Conservation (phyloP, 2,329 filamentous ascomycete genomes). For the Trichoderma arundinaceum region DNA sequence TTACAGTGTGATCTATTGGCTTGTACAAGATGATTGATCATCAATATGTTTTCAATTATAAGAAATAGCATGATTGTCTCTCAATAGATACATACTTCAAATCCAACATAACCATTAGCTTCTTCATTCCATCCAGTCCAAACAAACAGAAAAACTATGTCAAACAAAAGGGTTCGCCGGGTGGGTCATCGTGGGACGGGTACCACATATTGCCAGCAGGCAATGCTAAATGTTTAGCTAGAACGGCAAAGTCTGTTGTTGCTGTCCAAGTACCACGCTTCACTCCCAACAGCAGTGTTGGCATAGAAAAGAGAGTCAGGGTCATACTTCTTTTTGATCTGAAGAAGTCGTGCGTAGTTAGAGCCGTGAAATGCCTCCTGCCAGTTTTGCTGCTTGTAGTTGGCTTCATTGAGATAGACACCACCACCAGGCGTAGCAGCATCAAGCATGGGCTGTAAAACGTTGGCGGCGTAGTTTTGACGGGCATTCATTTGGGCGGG, state of each 20-base stretch:
- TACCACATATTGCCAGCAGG: no score
- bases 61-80: no score
- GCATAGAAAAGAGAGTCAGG: constrained; percentile 54
- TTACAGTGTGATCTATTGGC: no score
- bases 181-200: no score
- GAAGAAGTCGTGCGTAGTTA: constrained; percentile 50
- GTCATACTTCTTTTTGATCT: constrained; percentile 57
- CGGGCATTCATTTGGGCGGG: constrained; percentile 41
- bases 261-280: constrained; percentile 50
- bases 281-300: constrained; percentile 55
- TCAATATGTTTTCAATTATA: no score
- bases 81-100: no score
- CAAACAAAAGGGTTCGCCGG: no score
- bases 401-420: constrained; percentile 58
- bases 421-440: constrained; percentile 47
- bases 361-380: constrained; percentile 53
- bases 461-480: constrained; percentile 40
- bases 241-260: constrained; percentile 35
- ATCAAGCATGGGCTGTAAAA: constrained; percentile 38
- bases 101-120: no score
- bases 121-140: no score
- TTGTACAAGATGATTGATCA: no score
- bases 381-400: constrained; percentile 54
- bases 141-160: no score
- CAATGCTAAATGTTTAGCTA: neutral